Base-by-base conservation (phyloP, 1,139 yeast genomes). In the Arxiozyma heterogenica region DNA sequence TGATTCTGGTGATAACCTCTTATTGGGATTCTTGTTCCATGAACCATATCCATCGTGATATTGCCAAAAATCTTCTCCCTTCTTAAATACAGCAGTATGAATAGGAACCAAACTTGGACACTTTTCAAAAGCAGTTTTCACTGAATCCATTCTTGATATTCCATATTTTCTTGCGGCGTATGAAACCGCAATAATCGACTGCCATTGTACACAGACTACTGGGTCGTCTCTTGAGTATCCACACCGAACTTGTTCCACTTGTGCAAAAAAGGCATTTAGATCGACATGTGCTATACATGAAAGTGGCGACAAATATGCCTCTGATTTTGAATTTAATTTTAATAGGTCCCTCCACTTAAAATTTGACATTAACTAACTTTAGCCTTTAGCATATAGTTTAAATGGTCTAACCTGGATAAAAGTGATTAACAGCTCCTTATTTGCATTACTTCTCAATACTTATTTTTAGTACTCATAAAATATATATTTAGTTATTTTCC, bases 171-270 rank as follows among this genome's bases (percentile, higher is more conserved):
- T 73, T 0, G 98, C 98, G 0, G 96, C 88, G 68, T 88, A 87
- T 6, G 87, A 82, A 0, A 93, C 95, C 0, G 98, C 98, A 55
- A 93, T 91, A 6, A 93, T 73, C 0, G 91, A 77, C 53, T 78
- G 77, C 98, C 98, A 93, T 64, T 93, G 98, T 4, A 89, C 89
- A 68, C 98, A 91, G 0, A 91, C 97, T 2, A 93, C 86, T 0
- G 98, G 98, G 57, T 83, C 91, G 1, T 82, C 80, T 1, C 74
- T 74, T 0, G 82, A 71, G 15, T 85, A 71, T 0, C 84, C 84
- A 25, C 89, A 75, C 47, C 97, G 72, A 8, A 87, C 74, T 62
- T 86, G 94, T 64, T 93, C 98, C 42, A 86, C 94, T 65, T 93
- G 98, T 0, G 98, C 95, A 70, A 87, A 93, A 69, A 91, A 93